Evolutionary conservation across 805 yeast genomes (phyloP).

Genomic region (Candida sakaeoensis): DNA sequence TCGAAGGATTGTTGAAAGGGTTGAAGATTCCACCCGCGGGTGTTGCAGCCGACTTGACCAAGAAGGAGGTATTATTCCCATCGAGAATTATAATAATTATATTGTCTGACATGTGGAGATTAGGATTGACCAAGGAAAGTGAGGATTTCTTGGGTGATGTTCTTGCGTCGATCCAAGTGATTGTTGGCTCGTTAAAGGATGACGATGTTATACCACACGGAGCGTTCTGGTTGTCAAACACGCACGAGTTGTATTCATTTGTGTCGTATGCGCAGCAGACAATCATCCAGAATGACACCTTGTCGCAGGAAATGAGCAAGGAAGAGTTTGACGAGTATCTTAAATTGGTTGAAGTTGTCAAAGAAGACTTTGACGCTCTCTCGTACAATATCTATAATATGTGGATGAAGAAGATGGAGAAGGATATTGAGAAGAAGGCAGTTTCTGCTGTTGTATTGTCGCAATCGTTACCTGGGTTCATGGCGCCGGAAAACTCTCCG

Average conservation of each 20-base stretch:
- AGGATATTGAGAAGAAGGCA: conserved; percentile 83
- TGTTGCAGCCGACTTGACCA: conserved; percentile 74
- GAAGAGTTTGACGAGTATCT: conserved; percentile 88
- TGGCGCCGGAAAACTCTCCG: conserved; percentile 78
- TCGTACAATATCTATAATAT: conserved; percentile 92
- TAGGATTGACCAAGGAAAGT: conserved; percentile 87
- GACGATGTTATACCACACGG: conserved; percentile 88
- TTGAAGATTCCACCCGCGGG: conserved; percentile 83
- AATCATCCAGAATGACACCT: conserved; percentile 77
- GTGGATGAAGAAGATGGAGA: conserved; percentile 95
- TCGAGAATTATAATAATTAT: conserved; percentile 91
- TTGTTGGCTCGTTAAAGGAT: conserved; percentile 75
- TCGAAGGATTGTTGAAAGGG: conserved; percentile 80
- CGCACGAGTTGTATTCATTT: conserved; percentile 92
- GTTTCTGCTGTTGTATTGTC: conserved; percentile 93
- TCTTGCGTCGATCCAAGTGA: conserved; percentile 77
- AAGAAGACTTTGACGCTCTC: conserved; percentile 89
- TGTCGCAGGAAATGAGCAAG: conserved; percentile 80
- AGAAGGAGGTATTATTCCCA: conserved; percentile 93
- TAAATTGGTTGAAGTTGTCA: conserved; percentile 82
- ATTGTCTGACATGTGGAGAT: conserved; percentile 96
- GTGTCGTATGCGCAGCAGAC: conserved; percentile 91
- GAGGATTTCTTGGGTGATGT: conserved; percentile 90
- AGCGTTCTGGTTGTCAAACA: conserved; percentile 96
- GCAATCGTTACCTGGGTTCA: conserved; percentile 94